Base-by-base conservation (phyloP, 352 stramenopile species). In the Phytophthora chlamydospora region DNA sequence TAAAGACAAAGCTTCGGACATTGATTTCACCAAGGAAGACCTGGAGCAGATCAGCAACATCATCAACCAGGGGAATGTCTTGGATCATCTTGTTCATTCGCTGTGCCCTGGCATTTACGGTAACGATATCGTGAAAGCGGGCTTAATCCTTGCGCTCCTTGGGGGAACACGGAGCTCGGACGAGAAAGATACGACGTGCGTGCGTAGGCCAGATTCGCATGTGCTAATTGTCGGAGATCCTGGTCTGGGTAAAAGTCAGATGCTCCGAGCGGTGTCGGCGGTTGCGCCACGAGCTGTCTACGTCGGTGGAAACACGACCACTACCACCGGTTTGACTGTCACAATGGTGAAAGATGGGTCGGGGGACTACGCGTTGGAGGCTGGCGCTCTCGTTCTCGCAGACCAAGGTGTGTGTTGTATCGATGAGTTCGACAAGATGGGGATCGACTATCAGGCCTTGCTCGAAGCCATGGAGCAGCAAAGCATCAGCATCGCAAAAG, bases 381-480 rank as follows among this genome's bases (percentile, higher is more conserved):
- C 93, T 14, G 95, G 94, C 33, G 95, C 93, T 27, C 74, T 98
- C 13, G 93, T 95, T 24, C 74, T 99, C n/a, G 91, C 92, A 5
- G 96, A 99, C 68, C 85, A 97, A 58, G 97, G 97, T 8, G 85
- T 99, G 6, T 99, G 96, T 68, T 99, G 95, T 75, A 98, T 99
- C 58, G 97, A 99, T 66, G 97, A 99, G 72, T 98, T 99, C 57
- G 97, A 99, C 72, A 99, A 99, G 71, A 98, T 99, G 94, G 78
- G 76, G 3, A 83, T 82, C 61, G 85, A 97, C 42, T 91, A 95
- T 44, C 84, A 96, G 43, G 87, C 93, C 7, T 75, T 99, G 6
- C 82, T 99, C 14, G 97, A 99, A 82, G 95, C 96, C 9, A 99
- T 99, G 97, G 97, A 99, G 78, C 97, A 99, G 63, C 97, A 99